Evolutionary conservation across 768 basidiomycete genomes (phyloP), one percentile per base, ranked within the genome.

Genomic region (Trametes maxima): DNA sequence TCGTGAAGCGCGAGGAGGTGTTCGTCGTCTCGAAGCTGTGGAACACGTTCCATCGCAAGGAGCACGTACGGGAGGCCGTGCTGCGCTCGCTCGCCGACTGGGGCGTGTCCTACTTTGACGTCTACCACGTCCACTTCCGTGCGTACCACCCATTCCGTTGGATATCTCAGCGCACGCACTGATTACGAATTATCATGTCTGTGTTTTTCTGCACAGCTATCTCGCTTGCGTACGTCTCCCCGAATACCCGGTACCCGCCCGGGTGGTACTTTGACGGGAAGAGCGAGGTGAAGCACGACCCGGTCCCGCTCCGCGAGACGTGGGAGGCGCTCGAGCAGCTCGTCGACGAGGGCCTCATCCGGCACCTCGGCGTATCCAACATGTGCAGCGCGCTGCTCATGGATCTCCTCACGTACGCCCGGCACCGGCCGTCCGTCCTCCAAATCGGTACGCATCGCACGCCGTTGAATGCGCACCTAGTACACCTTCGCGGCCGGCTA

Each of bases 321-420:
- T 80, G 78, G 78, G 68, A 71, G 37, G 78, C 75, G 11, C 76
- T 80, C 73, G 79, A 80, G 66, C 66, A 69, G 49, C 69, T 79
- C 22, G 70, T 74, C 24, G 73, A 74, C 48, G 68, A 68, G 17
- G 77, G 78, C 10, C 65, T 75, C 57, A 76, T 74, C 49, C 73
- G 70, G 60, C 73, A 75, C 65, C 75, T 80, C 62, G 79, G 78
- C 39, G 69, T 80, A 28, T 75, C 71, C 47, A 77, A 77, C 70
- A 72, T 75, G 69, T 47, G 66, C 48, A 71, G 73, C 46, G 65
- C 64, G 2, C 62, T 77, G 42, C 62, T 78, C 58, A 66, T 73
- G 63, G 77, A 78, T 66, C 58, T 78, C 43, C 68, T 75, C 61
- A 74, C 70, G 44, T 77, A 78, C 65, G 78, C 77, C 39, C 68